A percentile compares a stretch with the other conserved stretches of the same genome.
Evolutionary conservation across 805 yeast genomes (phyloP).

Genomic region (Kurtzmaniella fragi): DNA sequence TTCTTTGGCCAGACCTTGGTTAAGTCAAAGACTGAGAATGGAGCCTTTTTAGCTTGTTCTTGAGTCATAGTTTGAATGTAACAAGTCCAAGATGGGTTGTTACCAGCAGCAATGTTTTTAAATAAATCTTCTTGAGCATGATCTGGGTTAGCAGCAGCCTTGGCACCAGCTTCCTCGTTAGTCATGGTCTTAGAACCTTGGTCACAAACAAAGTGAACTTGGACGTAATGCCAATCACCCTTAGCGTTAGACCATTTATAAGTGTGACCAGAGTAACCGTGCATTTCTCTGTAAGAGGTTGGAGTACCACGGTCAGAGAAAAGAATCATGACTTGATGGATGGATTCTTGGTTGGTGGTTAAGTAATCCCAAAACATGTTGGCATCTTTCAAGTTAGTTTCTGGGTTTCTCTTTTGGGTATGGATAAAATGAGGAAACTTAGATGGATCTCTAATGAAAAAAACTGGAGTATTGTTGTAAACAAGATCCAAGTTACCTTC

Average conservation of each 20-base stretch:
- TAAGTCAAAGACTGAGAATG: constrained; percentile 82
- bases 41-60: constrained; percentile 67
- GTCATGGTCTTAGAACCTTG: constrained; percentile 52
- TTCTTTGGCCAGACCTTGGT: constrained; percentile 91
- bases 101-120: constrained; percentile 71
- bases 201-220: constrained; percentile 66
- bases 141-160: constrained; percentile 79
- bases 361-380: constrained; percentile 84
- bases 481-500: constrained; percentile 85
- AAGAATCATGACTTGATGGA: constrained; percentile 68
- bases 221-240: constrained; percentile 76
- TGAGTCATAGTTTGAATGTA: constrained; percentile 84
- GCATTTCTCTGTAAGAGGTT: constrained; percentile 67
- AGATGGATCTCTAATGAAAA: constrained; percentile 78
- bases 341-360: constrained; percentile 65
- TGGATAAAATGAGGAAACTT: constrained; percentile 87
- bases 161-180: constrained; percentile 62
- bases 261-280: constrained; percentile 82
- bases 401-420: constrained; percentile 83
- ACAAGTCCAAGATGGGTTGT: constrained; percentile 78
- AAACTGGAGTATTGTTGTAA: constrained; percentile 81
- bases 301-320: constrained; percentile 86
- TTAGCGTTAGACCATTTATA: constrained; percentile 73
- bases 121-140: constrained; percentile 75
- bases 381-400: constrained; percentile 74